A percentile compares a stretch with the other conserved stretches of the same genome.
phyloP scores from a whole-genome alignment of 495 filamentous ascomycete species.

The Lepraria neglecta region DNA sequence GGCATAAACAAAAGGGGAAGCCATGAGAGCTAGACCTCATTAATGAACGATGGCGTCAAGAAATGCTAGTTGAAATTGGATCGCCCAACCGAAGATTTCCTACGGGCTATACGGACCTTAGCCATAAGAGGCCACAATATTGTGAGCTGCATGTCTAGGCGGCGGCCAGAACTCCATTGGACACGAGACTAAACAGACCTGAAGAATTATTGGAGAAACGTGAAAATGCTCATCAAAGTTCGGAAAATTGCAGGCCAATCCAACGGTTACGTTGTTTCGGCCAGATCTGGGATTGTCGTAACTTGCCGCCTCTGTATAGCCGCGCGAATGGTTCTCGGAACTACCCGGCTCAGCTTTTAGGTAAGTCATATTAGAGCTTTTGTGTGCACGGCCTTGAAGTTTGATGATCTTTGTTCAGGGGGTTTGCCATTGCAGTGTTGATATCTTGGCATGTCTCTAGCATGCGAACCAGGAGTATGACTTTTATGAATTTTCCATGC shows the following conservation, averaged over 20 bases:
- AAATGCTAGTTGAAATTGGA: neutral
- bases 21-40: neutral
- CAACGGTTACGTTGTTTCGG: neutral
- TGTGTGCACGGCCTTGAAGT: no score
- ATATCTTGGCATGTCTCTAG: no score
- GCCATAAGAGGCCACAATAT: neutral
- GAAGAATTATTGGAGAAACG: neutral
- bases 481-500: no score
- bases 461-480: no score
- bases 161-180: slow-evolving; percentile 17
- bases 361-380: no score
- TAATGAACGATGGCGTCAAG: neutral
- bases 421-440: no score
- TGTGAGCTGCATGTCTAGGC: neutral
- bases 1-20: slow-evolving; percentile 8
- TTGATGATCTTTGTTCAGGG: no score
- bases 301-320: slow-evolving; percentile 8
- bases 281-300: neutral
- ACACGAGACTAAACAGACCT: neutral
- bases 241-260: slow-evolving; percentile 3
- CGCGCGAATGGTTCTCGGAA: slow-evolving; percentile 10
- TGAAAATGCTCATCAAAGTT: neutral
- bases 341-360: neutral
- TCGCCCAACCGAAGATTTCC: neutral
- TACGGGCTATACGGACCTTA: neutral